Evolutionary conservation across 2,329 filamentous ascomycete species (phyloP).

Genomic region (Sarocladium strictum): DNA sequence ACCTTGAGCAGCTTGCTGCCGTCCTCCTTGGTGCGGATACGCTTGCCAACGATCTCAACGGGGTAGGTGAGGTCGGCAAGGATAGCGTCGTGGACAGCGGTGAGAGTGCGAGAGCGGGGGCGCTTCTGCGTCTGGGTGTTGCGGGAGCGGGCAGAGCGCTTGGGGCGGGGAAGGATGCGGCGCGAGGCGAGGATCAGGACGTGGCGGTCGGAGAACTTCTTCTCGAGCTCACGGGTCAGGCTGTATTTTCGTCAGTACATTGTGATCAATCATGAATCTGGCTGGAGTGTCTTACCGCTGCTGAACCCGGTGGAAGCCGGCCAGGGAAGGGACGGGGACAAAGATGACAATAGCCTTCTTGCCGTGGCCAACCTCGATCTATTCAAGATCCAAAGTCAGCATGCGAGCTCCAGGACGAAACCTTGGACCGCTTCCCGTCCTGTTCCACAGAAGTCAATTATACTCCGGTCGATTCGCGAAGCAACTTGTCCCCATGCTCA

Average conservation of each 20-base stretch:
- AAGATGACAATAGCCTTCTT: constrained; percentile 99
- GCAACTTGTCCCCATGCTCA: constrained; percentile 13
- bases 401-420: constrained; percentile 67
- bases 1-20: constrained; percentile 98
- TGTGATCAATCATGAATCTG: background rate
- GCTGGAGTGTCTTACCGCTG: constrained; percentile 71
- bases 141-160: constrained; percentile 95
- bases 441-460: constrained; percentile 51
- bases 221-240: constrained; percentile 99
- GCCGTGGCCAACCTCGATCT: constrained; percentile 99
- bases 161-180: constrained; percentile 97
- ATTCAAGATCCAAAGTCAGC: constrained; percentile 63
- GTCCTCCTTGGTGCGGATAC: constrained; percentile 97
- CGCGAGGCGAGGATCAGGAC: constrained; percentile 98
- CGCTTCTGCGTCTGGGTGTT: constrained; percentile 98
- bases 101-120: constrained; percentile 94
- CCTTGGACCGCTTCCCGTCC: constrained; percentile 73
- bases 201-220: constrained; percentile 99
- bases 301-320: constrained; percentile 99
- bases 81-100: constrained; percentile 97
- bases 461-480: constrained; percentile 26
- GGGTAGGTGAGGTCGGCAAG: constrained; percentile 97
- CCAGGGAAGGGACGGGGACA: constrained; percentile 98
- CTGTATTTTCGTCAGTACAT: constrained; percentile 43
- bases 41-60: constrained; percentile 99